These are phyloP conservation scores for Candida maltosa DNA, from an alignment of 805 yeast species.

Conservation along the genomic window DNA sequence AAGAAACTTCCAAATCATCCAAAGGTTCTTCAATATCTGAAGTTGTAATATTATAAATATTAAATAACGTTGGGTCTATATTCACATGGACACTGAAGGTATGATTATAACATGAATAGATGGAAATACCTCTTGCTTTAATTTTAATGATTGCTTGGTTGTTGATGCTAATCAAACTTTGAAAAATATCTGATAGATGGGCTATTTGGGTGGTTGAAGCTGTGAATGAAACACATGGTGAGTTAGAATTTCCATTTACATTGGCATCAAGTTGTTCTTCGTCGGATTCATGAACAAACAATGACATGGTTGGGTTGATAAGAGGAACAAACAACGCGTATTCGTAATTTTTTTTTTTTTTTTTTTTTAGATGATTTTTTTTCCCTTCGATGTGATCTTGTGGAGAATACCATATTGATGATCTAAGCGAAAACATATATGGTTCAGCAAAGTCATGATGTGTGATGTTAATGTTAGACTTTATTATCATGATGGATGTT, in stretches of 20 bases:
- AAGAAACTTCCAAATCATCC: slow-evolving; percentile 11
- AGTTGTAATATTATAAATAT: slow-evolving; percentile 19
- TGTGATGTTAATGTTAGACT: neutral
- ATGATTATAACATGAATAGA: slow-evolving; percentile 36
- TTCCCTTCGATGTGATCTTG: too few relatives aligned
- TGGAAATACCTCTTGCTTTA: slow-evolving; percentile 26
- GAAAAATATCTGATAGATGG: slow-evolving; percentile 36
- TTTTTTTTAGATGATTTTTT: too few relatives aligned
- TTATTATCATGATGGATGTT: neutral
- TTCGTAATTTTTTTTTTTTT: too few relatives aligned
- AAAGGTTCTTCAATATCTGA: slow-evolving; percentile 1
- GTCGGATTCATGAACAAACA: slow-evolving; percentile 4
- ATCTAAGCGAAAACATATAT: neutral
- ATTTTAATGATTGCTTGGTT: slow-evolving; percentile 34
- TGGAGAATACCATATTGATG: too few relatives aligned
- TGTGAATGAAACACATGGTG: slow-evolving; percentile 15
- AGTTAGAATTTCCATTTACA: neutral
- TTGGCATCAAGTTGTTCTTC: neutral
- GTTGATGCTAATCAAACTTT: slow-evolving; percentile 27
- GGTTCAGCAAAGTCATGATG: neutral
- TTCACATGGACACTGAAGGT: slow-evolving; percentile 30
- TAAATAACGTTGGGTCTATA: slow-evolving; percentile 36
- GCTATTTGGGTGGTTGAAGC: slow-evolving; percentile 36
- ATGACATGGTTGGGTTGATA: slow-evolving; percentile 1
- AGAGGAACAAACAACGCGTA: neutral